A percentile compares a stretch with the other conserved stretches of the same genome.
Evolutionary conservation across 768 basidiomycete genomes (phyloP).

Genomic region (Kwoniella dejecticola): DNA sequence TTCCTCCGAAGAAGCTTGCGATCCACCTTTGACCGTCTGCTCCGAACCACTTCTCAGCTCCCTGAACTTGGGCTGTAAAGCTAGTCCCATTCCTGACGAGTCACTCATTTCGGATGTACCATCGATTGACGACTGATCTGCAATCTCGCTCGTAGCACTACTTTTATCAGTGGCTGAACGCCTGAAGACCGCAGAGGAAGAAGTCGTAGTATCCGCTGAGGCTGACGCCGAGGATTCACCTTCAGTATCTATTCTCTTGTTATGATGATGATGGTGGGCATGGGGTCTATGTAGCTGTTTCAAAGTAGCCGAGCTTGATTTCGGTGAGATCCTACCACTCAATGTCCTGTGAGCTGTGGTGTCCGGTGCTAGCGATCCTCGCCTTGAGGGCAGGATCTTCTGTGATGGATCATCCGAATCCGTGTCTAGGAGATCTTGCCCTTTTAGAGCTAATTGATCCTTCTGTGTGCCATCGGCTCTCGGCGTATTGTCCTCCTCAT

Average conservation of each 20-base stretch:
- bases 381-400: neutral
- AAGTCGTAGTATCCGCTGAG: too few species aligned
- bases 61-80: slow-evolving; percentile 6
- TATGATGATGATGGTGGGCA: neutral
- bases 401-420: neutral
- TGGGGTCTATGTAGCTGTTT: neutral
- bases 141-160: slow-evolving; percentile 12
- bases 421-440: neutral
- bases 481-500: neutral
- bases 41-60: slow-evolving; percentile 5
- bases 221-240: neutral
- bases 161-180: neutral
- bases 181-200: neutral
- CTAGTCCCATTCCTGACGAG: neutral
- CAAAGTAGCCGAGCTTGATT: slow-evolving; percentile 3
- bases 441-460: neutral
- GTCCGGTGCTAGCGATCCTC: neutral
- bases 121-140: neutral
- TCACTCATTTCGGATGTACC: slow-evolving; percentile 2
- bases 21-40: slow-evolving; percentile 2
- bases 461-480: neutral
- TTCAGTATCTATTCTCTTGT: neutral
- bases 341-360: neutral
- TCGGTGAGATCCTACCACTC: neutral
- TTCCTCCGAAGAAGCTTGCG: neutral